Evolutionary conservation across 306 rosid species (phyloP).

Genomic region (Benincasa hispida): DNA sequence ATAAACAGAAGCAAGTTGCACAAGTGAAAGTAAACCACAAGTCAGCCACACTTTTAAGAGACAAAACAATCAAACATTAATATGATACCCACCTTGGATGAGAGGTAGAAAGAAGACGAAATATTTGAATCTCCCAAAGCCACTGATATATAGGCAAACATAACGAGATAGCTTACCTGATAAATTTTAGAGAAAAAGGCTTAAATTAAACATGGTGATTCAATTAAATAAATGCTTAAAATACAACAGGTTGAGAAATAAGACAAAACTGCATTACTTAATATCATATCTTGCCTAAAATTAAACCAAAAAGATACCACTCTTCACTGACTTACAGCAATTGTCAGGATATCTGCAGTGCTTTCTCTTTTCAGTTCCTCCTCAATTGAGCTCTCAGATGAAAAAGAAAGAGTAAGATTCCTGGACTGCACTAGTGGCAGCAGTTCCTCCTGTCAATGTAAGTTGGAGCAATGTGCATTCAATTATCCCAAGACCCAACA

Average conservation of each 20-base stretch:
- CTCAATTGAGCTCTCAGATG: constrained; percentile 85
- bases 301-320: background rate
- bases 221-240: background rate
- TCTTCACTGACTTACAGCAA: constrained; percentile 40
- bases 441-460: constrained; percentile 69
- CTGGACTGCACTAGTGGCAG: constrained; percentile 62
- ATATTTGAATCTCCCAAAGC: constrained; percentile 68
- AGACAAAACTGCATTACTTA: background rate
- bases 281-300: background rate
- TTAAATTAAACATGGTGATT: background rate
- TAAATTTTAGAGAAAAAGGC: constrained; percentile 16
- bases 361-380: constrained; percentile 96
- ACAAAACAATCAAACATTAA: background rate
- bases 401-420: constrained; percentile 84
- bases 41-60: background rate
- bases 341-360: constrained; percentile 86
- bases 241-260: constrained; percentile 1
- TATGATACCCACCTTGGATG: constrained; percentile 58
- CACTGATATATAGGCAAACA: constrained; percentile 85
- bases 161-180: constrained; percentile 91
- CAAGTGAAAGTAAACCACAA: background rate
- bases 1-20: background rate
- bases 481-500: background rate
- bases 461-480: constrained; percentile 3
- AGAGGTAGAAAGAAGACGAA: constrained; percentile 57